Base-by-base conservation (phyloP, 2,329 filamentous ascomycete species). In the Metarhizium brunneum region DNA sequence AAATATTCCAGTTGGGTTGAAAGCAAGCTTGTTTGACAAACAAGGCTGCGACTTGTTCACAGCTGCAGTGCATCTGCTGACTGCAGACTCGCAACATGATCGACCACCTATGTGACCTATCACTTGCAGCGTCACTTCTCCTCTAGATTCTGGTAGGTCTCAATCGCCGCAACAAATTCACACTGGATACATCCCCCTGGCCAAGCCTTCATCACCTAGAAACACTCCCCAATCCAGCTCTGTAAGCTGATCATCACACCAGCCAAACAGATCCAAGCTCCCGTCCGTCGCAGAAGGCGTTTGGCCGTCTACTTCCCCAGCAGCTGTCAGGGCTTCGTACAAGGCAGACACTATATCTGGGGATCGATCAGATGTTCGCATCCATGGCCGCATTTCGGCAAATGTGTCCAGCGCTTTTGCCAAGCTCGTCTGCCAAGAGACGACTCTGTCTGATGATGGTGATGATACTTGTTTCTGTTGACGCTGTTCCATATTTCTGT, bases 191-290 rank as follows among this genome's bases (percentile, higher is more conserved):
- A 47, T 47, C n/a, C 18, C 43, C 11, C 43, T 47, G 18, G 43
- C n/a, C 43, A 7, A 11, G 18, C 57, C 66, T 53, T 32, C 25
- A 25, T 63, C 59, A 10, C 60, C 59, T 3, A 67, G 58, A 29
- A 66, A 64, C 2, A 61, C 57, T 20, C 59, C 58, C 65, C 64
- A 67, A 45, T 65, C 60, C 58, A 65, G 56, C 29, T 64, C 64
- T 1, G 59, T 60, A 6, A 66, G 59, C 54, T 66, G 64, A 56
- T 65, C 64, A 35, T 66, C 65, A 50, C 59, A 63, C 65, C 59
- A 66, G 8, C 63, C 63, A 38, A 63, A 65, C 45, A 65, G 29
- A 47, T 64, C 62, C n/a, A 62, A 55, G 32, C 60, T 62, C 32
- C 61, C 61, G 25, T 65, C 63, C 3, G 62, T 62, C 10, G 58